Percentiles rank a stretch among this genome's conserved stretches.
Conservation (phyloP, 2,329 filamentous ascomycete species). For the Fusarium pseudoanthophilum region DNA sequence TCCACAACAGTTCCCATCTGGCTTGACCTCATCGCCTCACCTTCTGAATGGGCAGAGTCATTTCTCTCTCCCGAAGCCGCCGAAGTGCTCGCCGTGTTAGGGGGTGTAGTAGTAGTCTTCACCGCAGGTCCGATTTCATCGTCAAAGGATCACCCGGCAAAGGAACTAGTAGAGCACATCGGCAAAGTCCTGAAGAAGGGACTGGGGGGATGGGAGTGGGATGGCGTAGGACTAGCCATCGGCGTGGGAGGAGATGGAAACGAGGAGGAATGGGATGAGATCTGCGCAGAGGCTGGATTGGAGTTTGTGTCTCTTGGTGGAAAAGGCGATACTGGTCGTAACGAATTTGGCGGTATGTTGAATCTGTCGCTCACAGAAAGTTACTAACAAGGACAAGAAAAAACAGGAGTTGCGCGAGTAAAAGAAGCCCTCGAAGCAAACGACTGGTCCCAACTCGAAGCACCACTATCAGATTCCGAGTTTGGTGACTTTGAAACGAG, state of each 20-base stretch:
- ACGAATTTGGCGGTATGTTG: slow-evolving; percentile 68
- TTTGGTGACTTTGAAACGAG: slow-evolving; percentile 50
- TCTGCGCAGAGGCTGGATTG: slow-evolving; percentile 65
- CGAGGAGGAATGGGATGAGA: slow-evolving; percentile 70
- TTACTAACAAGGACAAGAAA: slow-evolving; percentile 57
- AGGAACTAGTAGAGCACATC: slow-evolving; percentile 62
- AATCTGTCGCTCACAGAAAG: neutral
- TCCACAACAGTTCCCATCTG: slow-evolving; percentile 69
- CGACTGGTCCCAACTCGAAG: slow-evolving; percentile 64
- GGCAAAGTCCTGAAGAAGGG: slow-evolving; percentile 66
- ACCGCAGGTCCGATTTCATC: slow-evolving; percentile 35
- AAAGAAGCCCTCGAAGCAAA: slow-evolving; percentile 72
- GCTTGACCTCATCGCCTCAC: slow-evolving; percentile 69
- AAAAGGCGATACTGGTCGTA: slow-evolving; percentile 53
- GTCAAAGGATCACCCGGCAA: slow-evolving; percentile 39
- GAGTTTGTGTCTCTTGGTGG: slow-evolving; percentile 69
- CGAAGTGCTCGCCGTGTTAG: slow-evolving; percentile 70
- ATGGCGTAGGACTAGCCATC: slow-evolving; percentile 70
- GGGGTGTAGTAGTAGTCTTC: slow-evolving; percentile 64
- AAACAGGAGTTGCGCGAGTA: slow-evolving; percentile 67
- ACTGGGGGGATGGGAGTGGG: slow-evolving; percentile 71
- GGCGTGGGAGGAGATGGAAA: slow-evolving; percentile 61
- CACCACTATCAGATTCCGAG: slow-evolving; percentile 43
- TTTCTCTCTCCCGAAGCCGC: slow-evolving; percentile 70
- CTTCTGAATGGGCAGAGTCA: slow-evolving; percentile 65